Evolutionary conservation across 345 rosid species (phyloP).

Genomic region (Ceriops decandra): DNA sequence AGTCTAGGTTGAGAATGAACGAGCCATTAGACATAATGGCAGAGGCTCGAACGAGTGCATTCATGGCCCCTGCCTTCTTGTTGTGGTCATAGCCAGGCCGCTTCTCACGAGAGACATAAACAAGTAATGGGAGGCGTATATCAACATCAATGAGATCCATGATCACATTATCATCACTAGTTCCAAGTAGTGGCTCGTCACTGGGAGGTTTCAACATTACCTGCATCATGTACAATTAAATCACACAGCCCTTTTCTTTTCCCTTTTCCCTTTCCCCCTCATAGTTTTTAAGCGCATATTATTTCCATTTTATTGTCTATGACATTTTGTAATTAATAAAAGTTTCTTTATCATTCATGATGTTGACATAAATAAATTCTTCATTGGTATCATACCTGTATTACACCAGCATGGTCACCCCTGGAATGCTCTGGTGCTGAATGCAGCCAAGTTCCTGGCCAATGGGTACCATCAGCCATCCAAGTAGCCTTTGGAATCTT

Average conservation of each 20-base stretch:
- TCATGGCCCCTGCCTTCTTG: slow-evolving; percentile 99
- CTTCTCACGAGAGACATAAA: slow-evolving; percentile 96
- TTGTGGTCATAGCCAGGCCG: slow-evolving; percentile 98
- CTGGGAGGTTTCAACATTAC: slow-evolving; percentile 99
- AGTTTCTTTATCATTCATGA: too few species aligned
- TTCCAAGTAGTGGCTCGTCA: slow-evolving; percentile 76
- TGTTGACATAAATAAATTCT: background rate
- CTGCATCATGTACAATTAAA: slow-evolving; percentile 34
- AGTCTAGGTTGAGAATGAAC: slow-evolving; percentile 93
- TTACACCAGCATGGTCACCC: slow-evolving; percentile 36
- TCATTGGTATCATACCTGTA: slow-evolving; percentile 20
- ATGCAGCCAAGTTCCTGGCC: slow-evolving; percentile 34
- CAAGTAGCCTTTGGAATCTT: slow-evolving; percentile 37
- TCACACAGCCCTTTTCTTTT: background rate
- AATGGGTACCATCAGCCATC: slow-evolving; percentile 39
- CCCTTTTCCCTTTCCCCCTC: background rate
- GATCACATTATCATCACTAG: slow-evolving; percentile 52
- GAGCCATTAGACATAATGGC: slow-evolving; percentile 98
- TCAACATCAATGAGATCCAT: slow-evolving; percentile 79
- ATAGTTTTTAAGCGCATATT: background rate
- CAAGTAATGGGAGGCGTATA: slow-evolving; percentile 91
- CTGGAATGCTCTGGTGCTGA: slow-evolving; percentile 26
- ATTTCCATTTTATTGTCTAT: too few species aligned
- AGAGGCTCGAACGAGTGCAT: slow-evolving; percentile 94
- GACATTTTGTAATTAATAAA: too few species aligned